Percentiles rank a stretch among this genome's conserved stretches.
Evolutionary conservation across 345 rosid genomes (phyloP).

Genomic region (Kandelia obovata): DNA sequence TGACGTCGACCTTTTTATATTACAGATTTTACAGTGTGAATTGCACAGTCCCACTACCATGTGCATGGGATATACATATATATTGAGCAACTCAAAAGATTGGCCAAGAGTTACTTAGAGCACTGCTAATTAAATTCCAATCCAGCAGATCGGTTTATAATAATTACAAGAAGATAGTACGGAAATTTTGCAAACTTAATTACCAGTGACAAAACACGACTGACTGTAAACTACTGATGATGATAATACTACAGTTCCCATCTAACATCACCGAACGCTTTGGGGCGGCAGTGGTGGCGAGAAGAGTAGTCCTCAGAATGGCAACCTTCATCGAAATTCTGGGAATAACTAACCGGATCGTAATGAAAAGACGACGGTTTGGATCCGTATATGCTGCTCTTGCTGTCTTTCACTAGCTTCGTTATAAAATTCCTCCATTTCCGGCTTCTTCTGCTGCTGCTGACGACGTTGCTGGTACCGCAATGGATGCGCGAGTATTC

Average conservation of each 20-base stretch:
- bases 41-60: too few species aligned
- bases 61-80: too few species aligned
- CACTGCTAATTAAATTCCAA: too few species aligned
- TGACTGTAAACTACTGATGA: too few species aligned
- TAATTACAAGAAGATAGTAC: too few species aligned
- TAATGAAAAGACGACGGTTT: constrained; percentile 62
- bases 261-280: constrained; percentile 20
- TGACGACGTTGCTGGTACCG: not conserved
- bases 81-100: too few species aligned
- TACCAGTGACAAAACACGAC: too few species aligned
- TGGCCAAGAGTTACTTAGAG: too few species aligned
- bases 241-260: constrained; percentile 20
- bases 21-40: too few species aligned
- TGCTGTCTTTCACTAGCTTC: constrained; percentile 40
- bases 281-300: not conserved
- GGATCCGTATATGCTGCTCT: constrained; percentile 33
- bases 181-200: too few species aligned
- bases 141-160: too few species aligned
- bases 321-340: constrained; percentile 70
- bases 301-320: constrained; percentile 5
- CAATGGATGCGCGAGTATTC: constrained; percentile 44
- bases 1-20: too few species aligned
- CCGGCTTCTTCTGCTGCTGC: constrained; percentile 20
- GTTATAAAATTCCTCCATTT: constrained; percentile 49
- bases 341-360: constrained; percentile 71